Base-by-base conservation (phyloP, 805 yeast species). In the Candida vartiovaarae region DNA sequence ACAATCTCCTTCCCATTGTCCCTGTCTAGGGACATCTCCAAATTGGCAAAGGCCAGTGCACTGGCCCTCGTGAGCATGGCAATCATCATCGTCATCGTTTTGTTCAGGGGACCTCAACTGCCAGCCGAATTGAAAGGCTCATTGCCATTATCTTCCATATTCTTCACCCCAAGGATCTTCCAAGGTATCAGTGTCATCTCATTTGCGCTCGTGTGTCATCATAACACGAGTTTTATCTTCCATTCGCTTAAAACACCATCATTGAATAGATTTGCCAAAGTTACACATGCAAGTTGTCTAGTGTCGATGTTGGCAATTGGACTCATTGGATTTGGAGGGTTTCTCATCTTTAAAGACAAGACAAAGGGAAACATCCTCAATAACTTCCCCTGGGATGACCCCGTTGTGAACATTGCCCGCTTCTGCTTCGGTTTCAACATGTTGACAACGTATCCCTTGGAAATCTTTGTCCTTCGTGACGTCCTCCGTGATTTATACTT, bases 161-260 rank as follows among this genome's bases (percentile, higher is more conserved):
- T 86, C 4, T 57, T 87, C 40, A 82, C 82, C 49, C 62, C 71
- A 9, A 78, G 80, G 35, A 66, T 90, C 4, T 87, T 90, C 59
- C 95, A 90, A 62, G 96, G 96, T 3, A 79, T 90, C 27, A 82
- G 93, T n/a, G 95, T 90, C 40, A 87, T 90, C 30, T 88, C 96
- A 1, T 90, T 90, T 67, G 98, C 98, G 2, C 73, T 91, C 51
- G 97, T 90, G 4, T 90, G 98, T 59, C 98, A 90, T 59, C 98
- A 90, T 62, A 90, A 90, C 60, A 88, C 97, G 0, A 78, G 91
- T 28, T 84, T 90, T 56, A 91, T 90, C 36, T 90, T 82, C 66
- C 87, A 86, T 58, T 87, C 96, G 0, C 72, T 91, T 57, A 75
- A 74, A 50, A 76, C 75, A 23, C 91, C 95, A 5, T 80, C 95